Base-by-base conservation (phyloP, 805 yeast genomes). In the Kazachstania kunashirensis region DNA sequence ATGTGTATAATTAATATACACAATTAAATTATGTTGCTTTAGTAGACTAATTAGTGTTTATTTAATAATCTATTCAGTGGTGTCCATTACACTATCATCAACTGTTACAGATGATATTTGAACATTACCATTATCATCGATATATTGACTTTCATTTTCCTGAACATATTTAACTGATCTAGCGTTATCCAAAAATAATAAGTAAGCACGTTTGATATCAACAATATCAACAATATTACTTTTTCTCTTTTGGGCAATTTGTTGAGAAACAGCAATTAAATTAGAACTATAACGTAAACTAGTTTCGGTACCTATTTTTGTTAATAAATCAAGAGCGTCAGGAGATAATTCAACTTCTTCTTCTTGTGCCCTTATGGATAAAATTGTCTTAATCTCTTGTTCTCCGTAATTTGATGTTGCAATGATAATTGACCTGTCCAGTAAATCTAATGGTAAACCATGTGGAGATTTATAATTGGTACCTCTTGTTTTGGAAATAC, bases 381-480 rank as follows among this genome's bases (percentile, higher is more conserved):
- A 66, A 52, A 92, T 92, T 34, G 86, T 77, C 53, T 80, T 74
- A 53, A 89, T 81, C 61, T 92, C 98, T 41, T 84, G 88, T 40
- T 74, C 76, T 41, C 70, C 67, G 66, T 92, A 92, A 31, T 75
- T 67, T 13, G 73, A 62, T 1, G 98, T 94, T 54, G 92, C 86
- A 46, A 92, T 85, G 44, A 92, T 92, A 47, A 92, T 81, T 24
- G 94, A 75, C 59, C 99, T 75, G 64, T 92, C 99, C 50, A 92
- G 77, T 51, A 92, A 68, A 67, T 92, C 99, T 41, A 83, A 71
- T 29, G 99, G 98, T 41, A 92, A 68, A n/a, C 99, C 99, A 59
- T 92, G 99, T 16, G 98, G 96, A 1, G 96, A 81, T 61, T 79
- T 82, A 66, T 85, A 85, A 55, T 76, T 79, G 21, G 97, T 84